Evolutionary conservation across 2,329 filamentous ascomycete genomes (phyloP).

Genomic region (Fusarium nanum): DNA sequence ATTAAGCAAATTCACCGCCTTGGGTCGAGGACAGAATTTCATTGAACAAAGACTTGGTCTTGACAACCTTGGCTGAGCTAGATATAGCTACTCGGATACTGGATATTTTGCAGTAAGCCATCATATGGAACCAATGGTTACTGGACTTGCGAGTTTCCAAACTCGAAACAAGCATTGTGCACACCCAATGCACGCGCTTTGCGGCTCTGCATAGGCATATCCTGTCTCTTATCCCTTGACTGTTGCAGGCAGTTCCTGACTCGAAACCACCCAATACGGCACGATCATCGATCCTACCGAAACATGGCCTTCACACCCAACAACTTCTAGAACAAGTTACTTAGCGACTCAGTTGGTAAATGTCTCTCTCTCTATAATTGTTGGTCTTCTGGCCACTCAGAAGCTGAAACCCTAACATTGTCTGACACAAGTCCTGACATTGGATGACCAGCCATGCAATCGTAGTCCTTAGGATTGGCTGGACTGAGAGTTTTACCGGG

Average conservation of each 20-base stretch:
- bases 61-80: neutral
- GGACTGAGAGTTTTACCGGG: constrained; percentile 5
- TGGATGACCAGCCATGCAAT: neutral
- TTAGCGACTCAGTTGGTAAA: constrained; percentile 20
- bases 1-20: constrained; percentile 23
- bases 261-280: constrained; percentile 19
- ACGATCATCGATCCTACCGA: constrained; percentile 32
- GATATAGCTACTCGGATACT: neutral
- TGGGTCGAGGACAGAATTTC: neutral
- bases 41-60: neutral
- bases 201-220: constrained; percentile 25
- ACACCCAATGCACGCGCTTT: neutral
- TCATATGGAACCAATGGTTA: neutral
- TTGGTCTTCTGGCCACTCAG: constrained; percentile 5
- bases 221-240: constrained; percentile 6
- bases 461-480: constrained; percentile 12
- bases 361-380: constrained; percentile 11
- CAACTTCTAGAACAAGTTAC: constrained; percentile 33
- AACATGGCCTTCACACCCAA: constrained; percentile 15
- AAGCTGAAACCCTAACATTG: constrained; percentile 17
- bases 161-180: neutral
- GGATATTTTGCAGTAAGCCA: neutral
- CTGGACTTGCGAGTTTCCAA: neutral
- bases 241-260: constrained; percentile 19
- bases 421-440: constrained; percentile 1